Base-by-base conservation (phyloP, 306 rosid genomes). In the Coriaria nepalensis region DNA sequence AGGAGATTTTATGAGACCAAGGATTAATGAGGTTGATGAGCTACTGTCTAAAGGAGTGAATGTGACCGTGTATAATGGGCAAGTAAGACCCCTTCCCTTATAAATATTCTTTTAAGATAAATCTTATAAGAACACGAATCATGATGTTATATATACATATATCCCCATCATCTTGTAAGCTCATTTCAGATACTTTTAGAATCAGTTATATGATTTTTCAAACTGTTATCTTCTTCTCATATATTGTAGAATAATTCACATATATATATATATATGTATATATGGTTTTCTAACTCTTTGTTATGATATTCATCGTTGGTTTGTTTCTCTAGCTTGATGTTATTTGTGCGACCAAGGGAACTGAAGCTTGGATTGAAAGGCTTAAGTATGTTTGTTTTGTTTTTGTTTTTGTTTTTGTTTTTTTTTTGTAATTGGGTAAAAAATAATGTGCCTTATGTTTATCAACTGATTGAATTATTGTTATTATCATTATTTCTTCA, bases 31-130 rank as follows among this genome's bases (percentile, higher is more conserved):
- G 98, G 95, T 90, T 43, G 95, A 81, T 65, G 73, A 79, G 60
- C 76, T 90, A 36, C 83, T 90, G 33, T 79, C 71, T 0, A 79
- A 77, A 43, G 98, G 98, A 29, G 76, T 90, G 43, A 77, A 79
- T 56, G 94, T 90, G 47, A 90, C 94, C 3, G 62, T 90, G 15
- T 90, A 90, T 51, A 90, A 73, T 46, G 98, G 98, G 37, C 98
- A 90, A 45, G 98, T 90, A 68, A 67, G 75, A 40, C 43, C 52
- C 33, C 8, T 29, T 11, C 29, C 6, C 6, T 7, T 13, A 37
- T 7, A 11, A 9, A 2, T 0, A 6, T 33, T 2, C 51, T 44
- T 7, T 35, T 56, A 53, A 33, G 47, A 50, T 41, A n/a, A 46
- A 2, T 53, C 29, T 20, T 20, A 20, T 3, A 1, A 20, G 3